Evolutionary conservation across 2,329 filamentous ascomycete species (phyloP).

Genomic region (Aureobasidium sp.): DNA sequence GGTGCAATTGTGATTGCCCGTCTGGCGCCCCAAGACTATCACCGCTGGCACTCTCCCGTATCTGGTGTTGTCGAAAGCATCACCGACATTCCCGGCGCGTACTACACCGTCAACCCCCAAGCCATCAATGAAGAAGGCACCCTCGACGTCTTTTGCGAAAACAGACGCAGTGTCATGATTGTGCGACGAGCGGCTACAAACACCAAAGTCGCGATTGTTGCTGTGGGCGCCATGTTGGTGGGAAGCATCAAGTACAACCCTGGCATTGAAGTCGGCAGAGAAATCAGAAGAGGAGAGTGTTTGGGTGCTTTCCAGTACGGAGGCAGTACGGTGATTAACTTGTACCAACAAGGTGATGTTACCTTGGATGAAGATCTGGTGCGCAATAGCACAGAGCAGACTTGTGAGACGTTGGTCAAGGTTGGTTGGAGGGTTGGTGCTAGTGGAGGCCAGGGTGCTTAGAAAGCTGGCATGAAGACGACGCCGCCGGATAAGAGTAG

Average conservation of each 20-base stretch:
- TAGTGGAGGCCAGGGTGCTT: background rate
- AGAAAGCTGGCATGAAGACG: background rate
- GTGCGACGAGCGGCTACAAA: constrained; percentile 25
- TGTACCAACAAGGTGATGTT: constrained; percentile 31
- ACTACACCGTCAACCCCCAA: constrained; percentile 38
- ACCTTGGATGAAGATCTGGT: constrained; percentile 33
- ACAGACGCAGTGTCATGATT: constrained; percentile 34
- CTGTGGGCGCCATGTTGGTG: constrained; percentile 38
- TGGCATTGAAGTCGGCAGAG: constrained; percentile 27
- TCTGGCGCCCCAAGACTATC: constrained; percentile 37
- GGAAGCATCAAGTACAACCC: constrained; percentile 35
- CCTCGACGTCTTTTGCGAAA: constrained; percentile 38
- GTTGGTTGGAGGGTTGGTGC: constrained; percentile 31
- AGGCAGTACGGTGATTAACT: constrained; percentile 35
- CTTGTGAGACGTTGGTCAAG: constrained; percentile 33
- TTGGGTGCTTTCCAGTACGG: constrained; percentile 36
- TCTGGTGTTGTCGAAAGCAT: constrained; percentile 28
- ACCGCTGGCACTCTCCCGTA: constrained; percentile 33
- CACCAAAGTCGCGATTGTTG: constrained; percentile 29
- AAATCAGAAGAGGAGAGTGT: constrained; percentile 33
- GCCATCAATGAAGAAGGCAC: constrained; percentile 32
- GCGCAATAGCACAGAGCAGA: constrained; percentile 28
- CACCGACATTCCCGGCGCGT: constrained; percentile 32
- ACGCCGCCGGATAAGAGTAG: background rate
- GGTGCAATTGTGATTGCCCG: constrained; percentile 33